Conservation (phyloP, 192 early-diverging fungal genomes). For the Backusella tuberculispora region DNA sequence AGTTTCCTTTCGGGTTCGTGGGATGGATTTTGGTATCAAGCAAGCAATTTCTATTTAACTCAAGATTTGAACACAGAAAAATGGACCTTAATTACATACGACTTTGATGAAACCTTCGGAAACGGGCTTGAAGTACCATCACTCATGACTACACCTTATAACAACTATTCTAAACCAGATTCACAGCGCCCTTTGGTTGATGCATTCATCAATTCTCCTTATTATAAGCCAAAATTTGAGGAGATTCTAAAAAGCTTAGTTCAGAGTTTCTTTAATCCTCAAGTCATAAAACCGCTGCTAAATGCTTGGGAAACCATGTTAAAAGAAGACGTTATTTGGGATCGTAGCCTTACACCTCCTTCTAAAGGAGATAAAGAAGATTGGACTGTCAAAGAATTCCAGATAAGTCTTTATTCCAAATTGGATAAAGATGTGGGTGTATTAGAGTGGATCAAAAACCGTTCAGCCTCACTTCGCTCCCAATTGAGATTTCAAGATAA, state of each 20-base stretch:
- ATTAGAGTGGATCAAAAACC: slow-evolving; percentile 25
- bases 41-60: slow-evolving; percentile 48
- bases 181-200: slow-evolving; percentile 39
- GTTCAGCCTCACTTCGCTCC: slow-evolving; percentile 7
- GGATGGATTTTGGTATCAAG: slow-evolving; percentile 46
- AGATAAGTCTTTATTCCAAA: slow-evolving; percentile 28
- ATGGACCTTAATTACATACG: slow-evolving; percentile 46
- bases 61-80: slow-evolving; percentile 38
- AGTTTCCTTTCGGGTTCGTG: slow-evolving; percentile 45
- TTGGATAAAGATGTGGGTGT: slow-evolving; percentile 16
- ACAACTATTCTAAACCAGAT: slow-evolving; percentile 34
- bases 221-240: slow-evolving; percentile 45
- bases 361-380: slow-evolving; percentile 26
- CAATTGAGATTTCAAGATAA: background rate
- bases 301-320: slow-evolving; percentile 44
- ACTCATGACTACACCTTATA: slow-evolving; percentile 32
- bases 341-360: slow-evolving; percentile 25
- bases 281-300: slow-evolving; percentile 35
- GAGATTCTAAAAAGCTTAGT: slow-evolving; percentile 40
- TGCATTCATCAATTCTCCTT: slow-evolving; percentile 29
- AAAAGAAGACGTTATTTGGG: slow-evolving; percentile 45
- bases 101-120: slow-evolving; percentile 52
- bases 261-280: slow-evolving; percentile 45
- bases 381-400: slow-evolving; percentile 21
- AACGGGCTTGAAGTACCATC: slow-evolving; percentile 30